A percentile compares a stretch with the other conserved stretches of the same genome.
These are phyloP conservation scores for Echium plantagineum DNA, from an alignment of 257 asterid species.

Conservation along the genomic window DNA sequence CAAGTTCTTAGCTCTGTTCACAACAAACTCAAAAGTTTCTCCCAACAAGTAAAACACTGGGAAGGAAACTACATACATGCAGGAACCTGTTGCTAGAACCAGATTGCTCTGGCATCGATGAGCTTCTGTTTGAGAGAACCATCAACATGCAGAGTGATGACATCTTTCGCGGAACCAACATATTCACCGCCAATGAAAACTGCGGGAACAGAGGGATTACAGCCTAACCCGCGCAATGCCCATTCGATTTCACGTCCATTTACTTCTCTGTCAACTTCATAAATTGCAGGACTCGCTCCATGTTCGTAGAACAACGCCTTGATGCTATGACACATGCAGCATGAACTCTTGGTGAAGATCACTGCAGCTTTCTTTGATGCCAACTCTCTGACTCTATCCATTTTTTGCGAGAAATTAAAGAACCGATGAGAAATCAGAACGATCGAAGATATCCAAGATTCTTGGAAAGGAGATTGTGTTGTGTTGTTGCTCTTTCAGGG, in stretches of 20 bases:
- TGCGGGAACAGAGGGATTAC: conserved; percentile 16
- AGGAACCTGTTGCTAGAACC: conserved; percentile 5
- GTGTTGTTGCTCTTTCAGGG: background rate
- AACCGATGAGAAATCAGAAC: background rate
- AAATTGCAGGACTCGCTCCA: conserved; percentile 16
- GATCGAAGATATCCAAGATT: background rate
- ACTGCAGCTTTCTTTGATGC: conserved; percentile 19
- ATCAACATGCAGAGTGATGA: conserved; percentile 18
- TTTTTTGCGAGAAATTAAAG: background rate
- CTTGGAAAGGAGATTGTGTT: background rate
- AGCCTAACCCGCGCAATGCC: conserved; percentile 14
- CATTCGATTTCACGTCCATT: conserved; percentile 12
- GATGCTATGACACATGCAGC: conserved; percentile 17
- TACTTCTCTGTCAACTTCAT: conserved; percentile 16
- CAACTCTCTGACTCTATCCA: conserved; percentile 13
- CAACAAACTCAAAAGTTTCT: background rate
- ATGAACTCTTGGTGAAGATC: conserved; percentile 16
- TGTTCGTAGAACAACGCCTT: conserved; percentile 14
- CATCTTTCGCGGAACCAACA: conserved; percentile 17
- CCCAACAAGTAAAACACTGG: background rate
- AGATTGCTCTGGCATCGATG: conserved; percentile 19
- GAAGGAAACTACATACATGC: background rate
- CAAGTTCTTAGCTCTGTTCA: no score
- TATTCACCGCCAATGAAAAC: conserved; percentile 17
- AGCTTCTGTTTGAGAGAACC: conserved; percentile 20